phyloP scores from a whole-genome alignment of 345 rosid species.

The Citrus trifoliata region DNA sequence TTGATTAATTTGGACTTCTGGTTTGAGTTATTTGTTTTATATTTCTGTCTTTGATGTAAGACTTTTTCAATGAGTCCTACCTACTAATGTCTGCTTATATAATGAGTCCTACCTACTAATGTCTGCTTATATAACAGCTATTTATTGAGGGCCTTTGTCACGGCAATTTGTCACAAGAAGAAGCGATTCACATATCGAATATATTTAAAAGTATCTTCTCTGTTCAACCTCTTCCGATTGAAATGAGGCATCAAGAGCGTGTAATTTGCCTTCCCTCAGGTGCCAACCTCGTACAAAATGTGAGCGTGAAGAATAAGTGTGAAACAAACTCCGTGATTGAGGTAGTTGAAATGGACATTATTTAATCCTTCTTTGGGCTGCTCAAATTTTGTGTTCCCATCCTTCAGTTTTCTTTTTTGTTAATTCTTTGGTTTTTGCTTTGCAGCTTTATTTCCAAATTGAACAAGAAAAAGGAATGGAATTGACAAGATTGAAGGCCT shows the following conservation, averaged over 20 bases:
- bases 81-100: no score
- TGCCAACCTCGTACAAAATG: slow-evolving; percentile 82
- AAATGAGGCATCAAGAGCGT: slow-evolving; percentile 71
- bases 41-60: neutral
- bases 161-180: slow-evolving; percentile 84
- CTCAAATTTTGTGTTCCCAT: neutral
- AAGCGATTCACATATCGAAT: slow-evolving; percentile 56
- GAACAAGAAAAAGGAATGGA: slow-evolving; percentile 71
- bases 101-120: no score
- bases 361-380: neutral
- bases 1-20: neutral
- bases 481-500: slow-evolving; percentile 70
- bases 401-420: slow-evolving; percentile 10
- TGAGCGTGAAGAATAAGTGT: slow-evolving; percentile 72
- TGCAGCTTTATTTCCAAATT: slow-evolving; percentile 95
- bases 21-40: neutral
- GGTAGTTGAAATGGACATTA: slow-evolving; percentile 41
- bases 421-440: slow-evolving; percentile 14
- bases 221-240: slow-evolving; percentile 56
- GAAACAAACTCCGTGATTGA: slow-evolving; percentile 93
- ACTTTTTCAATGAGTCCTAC: neutral
- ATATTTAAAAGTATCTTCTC: slow-evolving; percentile 62
- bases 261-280: slow-evolving; percentile 62
- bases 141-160: slow-evolving; percentile 86
- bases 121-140: slow-evolving; percentile 46